A percentile compares a stretch with the other conserved stretches of the same genome.
phyloP scores from a whole-genome alignment of 305 asterid species.

The Ajuga reptans region DNA sequence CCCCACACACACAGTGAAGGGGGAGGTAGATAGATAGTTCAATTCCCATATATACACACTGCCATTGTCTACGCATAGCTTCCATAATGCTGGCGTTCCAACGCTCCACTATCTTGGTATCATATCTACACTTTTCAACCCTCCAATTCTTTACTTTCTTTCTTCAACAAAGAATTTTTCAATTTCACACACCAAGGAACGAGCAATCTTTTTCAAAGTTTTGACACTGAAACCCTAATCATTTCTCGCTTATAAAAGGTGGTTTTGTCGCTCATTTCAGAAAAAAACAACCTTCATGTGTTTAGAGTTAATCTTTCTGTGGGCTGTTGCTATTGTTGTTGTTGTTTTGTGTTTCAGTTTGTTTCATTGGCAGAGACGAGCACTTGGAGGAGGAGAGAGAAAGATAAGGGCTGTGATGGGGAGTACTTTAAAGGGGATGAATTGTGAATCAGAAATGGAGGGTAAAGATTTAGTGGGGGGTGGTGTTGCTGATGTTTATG shows the following conservation, averaged over 20 bases:
- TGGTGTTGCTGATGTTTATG: slow-evolving; percentile 72
- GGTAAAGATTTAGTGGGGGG: slow-evolving; percentile 55
- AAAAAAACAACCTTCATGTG: neutral
- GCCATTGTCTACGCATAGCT: slow-evolving; percentile 16
- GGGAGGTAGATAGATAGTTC: slow-evolving; percentile 8
- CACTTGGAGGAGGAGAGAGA: slow-evolving; percentile 33
- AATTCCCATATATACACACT: slow-evolving; percentile 15
- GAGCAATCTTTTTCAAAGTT: slow-evolving; percentile 19
- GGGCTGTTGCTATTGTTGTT: slow-evolving; percentile 20
- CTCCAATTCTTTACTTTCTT: neutral
- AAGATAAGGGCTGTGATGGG: slow-evolving; percentile 36
- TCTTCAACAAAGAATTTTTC: neutral
- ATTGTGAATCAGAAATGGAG: slow-evolving; percentile 47
- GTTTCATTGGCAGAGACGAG: slow-evolving; percentile 49
- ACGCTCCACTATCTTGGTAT: slow-evolving; percentile 34
- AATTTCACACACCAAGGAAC: slow-evolving; percentile 11
- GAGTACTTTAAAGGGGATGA: slow-evolving; percentile 46
- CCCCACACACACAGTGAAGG: slow-evolving; percentile 26
- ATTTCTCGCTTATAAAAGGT: slow-evolving; percentile 31
- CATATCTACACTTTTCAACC: slow-evolving; percentile 20
- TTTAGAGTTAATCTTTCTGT: neutral
- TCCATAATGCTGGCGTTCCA: slow-evolving; percentile 40
- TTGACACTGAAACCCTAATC: neutral
- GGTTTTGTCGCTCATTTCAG: slow-evolving; percentile 17
- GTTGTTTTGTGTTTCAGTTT: slow-evolving; percentile 27